phyloP scores from a whole-genome alignment of 805 yeast genomes.

The Lipomyces starkeyi region DNA sequence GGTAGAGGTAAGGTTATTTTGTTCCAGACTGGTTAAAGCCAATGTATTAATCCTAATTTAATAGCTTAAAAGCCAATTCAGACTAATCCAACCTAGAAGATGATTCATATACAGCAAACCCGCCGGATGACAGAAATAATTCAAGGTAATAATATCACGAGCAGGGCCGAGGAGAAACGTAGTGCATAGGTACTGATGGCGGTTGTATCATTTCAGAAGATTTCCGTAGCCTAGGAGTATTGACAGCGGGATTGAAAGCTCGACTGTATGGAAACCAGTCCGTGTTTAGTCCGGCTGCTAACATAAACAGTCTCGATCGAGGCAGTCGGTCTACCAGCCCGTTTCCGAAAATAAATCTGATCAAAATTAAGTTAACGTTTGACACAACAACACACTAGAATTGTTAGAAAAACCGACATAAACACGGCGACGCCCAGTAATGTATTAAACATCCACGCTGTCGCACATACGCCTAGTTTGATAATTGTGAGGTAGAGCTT shows the following conservation, averaged over 20 bases:
- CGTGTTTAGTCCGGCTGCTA: neutral
- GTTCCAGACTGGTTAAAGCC: neutral
- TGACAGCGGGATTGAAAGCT: neutral
- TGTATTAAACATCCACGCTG: conserved; percentile 11
- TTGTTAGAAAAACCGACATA: conserved; percentile 9
- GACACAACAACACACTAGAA: neutral
- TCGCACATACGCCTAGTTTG: conserved; percentile 16
- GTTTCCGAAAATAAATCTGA: conserved; percentile 2
- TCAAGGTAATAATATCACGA: neutral
- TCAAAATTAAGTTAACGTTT: neutral
- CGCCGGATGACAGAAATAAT: neutral
- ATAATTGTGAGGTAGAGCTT: conserved; percentile 10
- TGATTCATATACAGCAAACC: neutral
- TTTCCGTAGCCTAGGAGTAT: neutral
- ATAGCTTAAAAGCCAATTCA: neutral
- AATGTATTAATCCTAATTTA: neutral
- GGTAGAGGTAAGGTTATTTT: neutral
- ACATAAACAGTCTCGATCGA: neutral
- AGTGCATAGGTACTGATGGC: neutral
- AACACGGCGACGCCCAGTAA: conserved; percentile 16
- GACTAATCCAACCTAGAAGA: neutral
- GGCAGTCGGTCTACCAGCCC: conserved; percentile 3
- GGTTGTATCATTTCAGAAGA: neutral
- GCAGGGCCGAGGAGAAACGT: neutral
- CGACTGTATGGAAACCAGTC: neutral